Evolutionary conservation across 192 early-diverging fungal species (phyloP), one percentile per base, ranked within the genome.

Genomic region (Coemansia asiatica): DNA sequence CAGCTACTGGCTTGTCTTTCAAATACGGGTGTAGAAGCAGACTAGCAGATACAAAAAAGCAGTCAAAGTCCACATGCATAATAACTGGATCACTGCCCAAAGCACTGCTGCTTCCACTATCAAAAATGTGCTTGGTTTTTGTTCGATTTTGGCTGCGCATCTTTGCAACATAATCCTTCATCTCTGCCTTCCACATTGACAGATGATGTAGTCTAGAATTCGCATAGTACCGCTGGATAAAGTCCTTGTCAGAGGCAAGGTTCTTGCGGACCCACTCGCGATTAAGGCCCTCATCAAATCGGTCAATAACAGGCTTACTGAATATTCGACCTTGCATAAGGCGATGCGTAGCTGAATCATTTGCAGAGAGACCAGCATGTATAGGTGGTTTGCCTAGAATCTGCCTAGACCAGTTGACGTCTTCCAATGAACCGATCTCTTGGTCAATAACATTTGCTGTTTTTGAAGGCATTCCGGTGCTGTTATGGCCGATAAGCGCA

Each of bases 61-160:
- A 95, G 81, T 97, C 95, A 79, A 97, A 91, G 60, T 96, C 95
- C 6, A 93, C 84, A 71, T 97, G 94, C 84, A 94, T 88, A 38
- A 90, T 84, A 8, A 81, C 67, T 5, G 72, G 63, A 55, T 27
- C 10, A 33, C 53, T 3, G 48, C 40, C 18, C 27, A 7, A n/a
- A 13, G 2, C 7, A 19, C 9, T 21, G 22, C 4, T 33, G 35
- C 49, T n/a, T 56, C 3, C 10, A 5, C 3, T 7, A 5, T 28
- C 8, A 16, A 2, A 9, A n/a, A 31, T 18, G 46, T 59, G 27
- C 46, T 48, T 15, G 36, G 22, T 56, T 48, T 56, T 4, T 50
- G 67, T 13, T 44, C 25, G 25, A 7, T 54, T 23, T 27, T 7
- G 6, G 51, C 51, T 26, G 26, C 64, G 69, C 23, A 72, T 60